phyloP scores from a whole-genome alignment of 345 rosid genomes.

The Bretschneidera sinensis region DNA sequence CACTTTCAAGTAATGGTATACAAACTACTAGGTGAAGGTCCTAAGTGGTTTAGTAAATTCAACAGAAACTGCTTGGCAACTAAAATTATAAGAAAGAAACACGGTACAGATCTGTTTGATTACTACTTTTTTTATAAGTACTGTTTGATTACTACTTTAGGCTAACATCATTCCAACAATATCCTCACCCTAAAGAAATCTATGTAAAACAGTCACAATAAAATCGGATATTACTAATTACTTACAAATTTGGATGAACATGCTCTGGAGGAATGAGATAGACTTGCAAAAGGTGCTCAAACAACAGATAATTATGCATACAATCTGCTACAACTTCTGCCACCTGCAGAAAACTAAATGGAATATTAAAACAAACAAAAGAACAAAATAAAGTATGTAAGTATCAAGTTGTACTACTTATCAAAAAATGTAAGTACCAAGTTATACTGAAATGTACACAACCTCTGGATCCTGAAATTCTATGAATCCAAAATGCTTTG shows the following conservation, averaged over 20 bases:
- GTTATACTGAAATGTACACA: not conserved
- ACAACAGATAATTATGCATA: slow-evolving; percentile 79
- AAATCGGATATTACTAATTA: not conserved
- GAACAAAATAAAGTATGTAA: not conserved
- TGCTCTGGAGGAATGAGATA: slow-evolving; percentile 56
- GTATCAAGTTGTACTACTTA: no score
- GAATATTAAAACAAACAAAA: slow-evolving; percentile 10
- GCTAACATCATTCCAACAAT: not conserved
- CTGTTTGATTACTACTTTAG: no score
- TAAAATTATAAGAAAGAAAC: no score
- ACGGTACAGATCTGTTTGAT: no score
- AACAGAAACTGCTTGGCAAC: no score
- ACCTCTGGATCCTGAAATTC: slow-evolving; percentile 86
- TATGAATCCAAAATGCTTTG: slow-evolving; percentile 90
- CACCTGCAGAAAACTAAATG: slow-evolving; percentile 49
- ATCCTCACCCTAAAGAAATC: not conserved
- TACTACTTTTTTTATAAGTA: no score
- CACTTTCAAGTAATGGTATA: no score
- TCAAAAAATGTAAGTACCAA: no score
- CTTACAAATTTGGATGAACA: slow-evolving; percentile 85
- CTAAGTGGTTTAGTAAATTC: no score
- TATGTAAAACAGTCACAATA: not conserved
- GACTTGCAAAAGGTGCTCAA: slow-evolving; percentile 83
- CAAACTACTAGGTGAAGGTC: no score
- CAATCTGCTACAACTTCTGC: slow-evolving; percentile 90